Conservation (phyloP, 129 eudicot species). For the Helianthus tuberosus region DNA sequence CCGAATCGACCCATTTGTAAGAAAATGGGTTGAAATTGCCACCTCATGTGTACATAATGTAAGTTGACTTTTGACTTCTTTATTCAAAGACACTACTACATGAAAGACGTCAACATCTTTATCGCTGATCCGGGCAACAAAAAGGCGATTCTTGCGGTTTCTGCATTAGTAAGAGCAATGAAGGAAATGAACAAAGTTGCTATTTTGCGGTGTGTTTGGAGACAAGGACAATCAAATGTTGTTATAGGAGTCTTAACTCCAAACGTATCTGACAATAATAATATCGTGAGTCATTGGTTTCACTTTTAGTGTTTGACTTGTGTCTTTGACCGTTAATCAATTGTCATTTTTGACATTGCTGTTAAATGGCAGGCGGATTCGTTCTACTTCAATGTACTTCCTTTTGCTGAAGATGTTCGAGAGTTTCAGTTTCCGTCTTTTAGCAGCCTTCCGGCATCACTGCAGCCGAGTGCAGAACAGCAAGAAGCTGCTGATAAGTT, state of each 20-base stretch:
- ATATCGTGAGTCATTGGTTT: constrained; percentile 57
- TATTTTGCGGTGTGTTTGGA: constrained; percentile 91
- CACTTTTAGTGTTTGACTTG: constrained; percentile 3
- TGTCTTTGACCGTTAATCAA: background rate
- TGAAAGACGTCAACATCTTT: constrained; percentile 93
- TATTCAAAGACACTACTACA: constrained; percentile 70
- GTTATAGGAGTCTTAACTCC: constrained; percentile 90
- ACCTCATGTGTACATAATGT: background rate
- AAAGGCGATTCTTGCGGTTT: constrained; percentile 74
- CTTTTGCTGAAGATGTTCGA: constrained; percentile 94
- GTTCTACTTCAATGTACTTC: constrained; percentile 86
- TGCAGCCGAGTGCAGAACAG: constrained; percentile 78
- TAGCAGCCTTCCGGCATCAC: constrained; percentile 66
- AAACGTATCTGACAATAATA: constrained; percentile 65
- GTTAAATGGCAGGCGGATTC: constrained; percentile 75
- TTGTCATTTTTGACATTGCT: background rate
- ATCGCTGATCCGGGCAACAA: constrained; percentile 87
- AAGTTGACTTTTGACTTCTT: constrained; percentile 9
- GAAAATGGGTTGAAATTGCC: background rate
- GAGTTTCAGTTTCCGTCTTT: constrained; percentile 98
- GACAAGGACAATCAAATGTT: constrained; percentile 89
- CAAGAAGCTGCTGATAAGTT: constrained; percentile 93
- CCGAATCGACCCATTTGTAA: constrained; percentile 2
- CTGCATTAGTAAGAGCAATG: constrained; percentile 95
- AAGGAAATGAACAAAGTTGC: constrained; percentile 95